These are phyloP conservation scores for Leccinum subrobustum DNA, from an alignment of 1,284 basidiomycete species.

Conservation along the genomic window DNA sequence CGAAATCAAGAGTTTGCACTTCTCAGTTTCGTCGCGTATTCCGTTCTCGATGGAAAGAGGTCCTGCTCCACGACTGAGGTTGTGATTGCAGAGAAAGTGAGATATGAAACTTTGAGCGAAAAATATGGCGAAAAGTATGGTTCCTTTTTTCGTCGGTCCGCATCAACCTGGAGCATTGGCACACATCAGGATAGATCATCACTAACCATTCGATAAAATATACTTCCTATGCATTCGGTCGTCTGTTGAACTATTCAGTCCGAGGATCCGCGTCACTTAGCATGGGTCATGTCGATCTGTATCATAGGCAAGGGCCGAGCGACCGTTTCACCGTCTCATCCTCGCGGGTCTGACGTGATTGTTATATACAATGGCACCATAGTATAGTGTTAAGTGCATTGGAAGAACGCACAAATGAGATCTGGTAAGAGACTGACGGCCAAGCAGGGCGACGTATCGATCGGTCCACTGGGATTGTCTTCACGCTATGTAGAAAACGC, in stretches of 20 bases:
- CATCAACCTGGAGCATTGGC: not conserved
- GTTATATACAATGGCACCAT: not conserved
- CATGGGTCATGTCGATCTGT: no score
- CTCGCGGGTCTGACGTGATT: not conserved
- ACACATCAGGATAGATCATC: no score
- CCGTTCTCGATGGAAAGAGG: not conserved
- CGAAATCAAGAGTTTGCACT: not conserved
- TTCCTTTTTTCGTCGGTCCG: not conserved
- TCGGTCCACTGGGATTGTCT: not conserved
- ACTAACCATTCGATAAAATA: no score
- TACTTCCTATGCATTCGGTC: no score
- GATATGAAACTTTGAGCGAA: no score
- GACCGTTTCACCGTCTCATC: not conserved
- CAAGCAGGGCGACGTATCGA: not conserved
- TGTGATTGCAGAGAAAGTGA: no score
- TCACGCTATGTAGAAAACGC: not conserved
- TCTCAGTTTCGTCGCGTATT: not conserved
- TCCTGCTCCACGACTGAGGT: not conserved
- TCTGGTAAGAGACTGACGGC: not conserved
- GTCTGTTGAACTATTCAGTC: no score
- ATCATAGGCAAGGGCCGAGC: no score
- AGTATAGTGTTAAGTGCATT: not conserved
- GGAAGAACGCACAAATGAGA: not conserved
- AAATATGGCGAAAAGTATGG: not conserved
- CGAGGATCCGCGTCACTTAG: no score